These are phyloP conservation scores for Peribolospora kevripleyi DNA, from an alignment of 768 basidiomycete species.

Conservation along the genomic window DNA sequence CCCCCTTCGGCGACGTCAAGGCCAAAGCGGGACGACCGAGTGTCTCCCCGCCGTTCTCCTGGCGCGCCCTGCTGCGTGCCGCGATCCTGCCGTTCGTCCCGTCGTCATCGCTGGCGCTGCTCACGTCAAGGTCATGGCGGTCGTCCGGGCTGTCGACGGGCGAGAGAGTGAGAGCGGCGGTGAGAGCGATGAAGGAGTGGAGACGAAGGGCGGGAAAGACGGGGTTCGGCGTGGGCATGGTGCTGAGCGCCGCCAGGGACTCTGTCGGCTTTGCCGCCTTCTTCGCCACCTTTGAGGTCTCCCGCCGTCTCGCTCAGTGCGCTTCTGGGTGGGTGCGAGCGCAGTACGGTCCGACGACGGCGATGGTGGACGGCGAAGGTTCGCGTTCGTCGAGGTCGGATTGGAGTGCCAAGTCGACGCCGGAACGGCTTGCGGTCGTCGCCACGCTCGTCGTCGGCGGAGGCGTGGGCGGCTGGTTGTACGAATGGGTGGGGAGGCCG, in stretches of 20 bases:
- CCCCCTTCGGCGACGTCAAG: neutral
- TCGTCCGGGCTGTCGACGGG: neutral
- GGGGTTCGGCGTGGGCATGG: constrained; percentile 8
- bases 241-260: constrained; percentile 9
- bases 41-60: neutral
- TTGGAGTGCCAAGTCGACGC: constrained; percentile 3
- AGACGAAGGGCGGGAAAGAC: constrained; percentile 3
- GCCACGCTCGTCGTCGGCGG: neutral
- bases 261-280: constrained; percentile 11
- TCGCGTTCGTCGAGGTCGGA: constrained; percentile 1
- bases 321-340: neutral
- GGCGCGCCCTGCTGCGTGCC: neutral
- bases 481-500: constrained; percentile 1
- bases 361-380: neutral
- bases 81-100: neutral
- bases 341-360: constrained; percentile 1
- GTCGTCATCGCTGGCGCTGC: neutral
- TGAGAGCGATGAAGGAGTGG: constrained; percentile 4
- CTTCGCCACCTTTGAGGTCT: constrained; percentile 12
- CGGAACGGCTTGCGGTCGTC: constrained; percentile 4
- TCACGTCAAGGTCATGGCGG: too few species aligned
- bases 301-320: constrained; percentile 2
- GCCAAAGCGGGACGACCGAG: neutral
- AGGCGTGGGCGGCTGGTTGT: neutral
- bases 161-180: neutral